Evolutionary conservation across 192 early-diverging fungal species (phyloP), one percentile per base, ranked within the genome.

Genomic region (Gamsiella multidivaricata): DNA sequence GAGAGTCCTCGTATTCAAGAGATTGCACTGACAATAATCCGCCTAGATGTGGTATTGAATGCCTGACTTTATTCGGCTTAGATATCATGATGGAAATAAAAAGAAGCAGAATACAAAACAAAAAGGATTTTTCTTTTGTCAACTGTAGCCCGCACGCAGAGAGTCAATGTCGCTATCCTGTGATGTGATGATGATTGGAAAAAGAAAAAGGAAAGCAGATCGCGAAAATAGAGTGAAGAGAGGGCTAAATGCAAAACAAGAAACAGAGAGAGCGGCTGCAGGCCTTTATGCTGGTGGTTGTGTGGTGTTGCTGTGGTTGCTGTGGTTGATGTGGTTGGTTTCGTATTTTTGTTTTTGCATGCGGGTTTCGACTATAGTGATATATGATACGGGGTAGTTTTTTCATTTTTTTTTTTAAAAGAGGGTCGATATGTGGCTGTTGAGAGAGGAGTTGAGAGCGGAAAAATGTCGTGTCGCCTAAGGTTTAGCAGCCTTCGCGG

Each of bases 401-500:
- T 29, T 54, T 14, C n/a, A 7, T 37, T 33, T 55, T 34, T 2
- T 55, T 17, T 36, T 32, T 55, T 18, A 46, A 46, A 46, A 46
- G n/a, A 46, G 5, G n/a, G 45, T 39, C 37, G 12, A 12, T 39
- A 39, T 39, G 5, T 39, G 5, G 11, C 3, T 51, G 49, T 53
- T 28, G 51, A 53, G 51, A 53, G 28, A 7, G 29, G 51, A 53
- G 51, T 7, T 20, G 54, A 36, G 54, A 14, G 18, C 28, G 26
- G 18, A 36, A 7, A 36, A 55, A 10, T 36, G 34, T 36, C 8
- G 6, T 7, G 18, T 6, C 9, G n/a, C 36, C 54, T 63, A 68
- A 58, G 73, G 51, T 20, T 63, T 68, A 42, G 66, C 56, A 26
- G 65, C 73, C 54, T 43, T 78, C 47, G 58, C 53, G 17, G 65